phyloP scores from a whole-genome alignment of 2,329 filamentous ascomycete genomes.

The Juglanconis juglandina region DNA sequence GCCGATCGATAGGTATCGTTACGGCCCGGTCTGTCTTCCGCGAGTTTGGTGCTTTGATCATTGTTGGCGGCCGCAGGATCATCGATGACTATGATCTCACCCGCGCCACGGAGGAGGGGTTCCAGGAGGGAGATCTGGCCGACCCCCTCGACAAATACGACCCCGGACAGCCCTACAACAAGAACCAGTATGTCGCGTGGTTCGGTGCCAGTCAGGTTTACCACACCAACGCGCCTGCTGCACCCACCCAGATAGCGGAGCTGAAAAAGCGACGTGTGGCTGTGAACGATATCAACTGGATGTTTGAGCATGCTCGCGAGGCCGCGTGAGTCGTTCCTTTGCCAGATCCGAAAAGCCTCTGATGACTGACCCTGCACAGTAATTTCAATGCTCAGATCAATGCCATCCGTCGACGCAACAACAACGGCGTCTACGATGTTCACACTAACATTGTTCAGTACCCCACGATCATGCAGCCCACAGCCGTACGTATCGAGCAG shows the following conservation, averaged over 20 bases:
- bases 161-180: slow-evolving; percentile 85
- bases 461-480: slow-evolving; percentile 84
- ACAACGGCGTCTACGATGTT: slow-evolving; percentile 81
- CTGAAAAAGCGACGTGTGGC: slow-evolving; percentile 81
- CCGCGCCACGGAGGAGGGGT: slow-evolving; percentile 70
- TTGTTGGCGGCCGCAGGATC: slow-evolving; percentile 84
- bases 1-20: slow-evolving; percentile 92
- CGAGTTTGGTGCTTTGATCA: slow-evolving; percentile 90
- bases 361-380: slow-evolving; percentile 43
- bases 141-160: slow-evolving; percentile 83
- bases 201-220: slow-evolving; percentile 96
- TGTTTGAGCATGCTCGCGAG: slow-evolving; percentile 87
- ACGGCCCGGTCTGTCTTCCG: slow-evolving; percentile 95
- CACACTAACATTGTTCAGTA: slow-evolving; percentile 92
- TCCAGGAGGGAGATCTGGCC: slow-evolving; percentile 82
- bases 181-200: slow-evolving; percentile 98
- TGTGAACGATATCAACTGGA: slow-evolving; percentile 94
- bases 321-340: slow-evolving; percentile 64
- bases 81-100: slow-evolving; percentile 85
- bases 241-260: slow-evolving; percentile 67
- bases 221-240: slow-evolving; percentile 73
- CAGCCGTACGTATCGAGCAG: slow-evolving; percentile 77
- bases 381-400: slow-evolving; percentile 78
- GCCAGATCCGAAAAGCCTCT: neutral
- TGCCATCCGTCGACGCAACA: slow-evolving; percentile 64